These are phyloP conservation scores for Cynanchum wilfordii DNA, from an alignment of 257 asterid genomes.

Conservation along the genomic window DNA sequence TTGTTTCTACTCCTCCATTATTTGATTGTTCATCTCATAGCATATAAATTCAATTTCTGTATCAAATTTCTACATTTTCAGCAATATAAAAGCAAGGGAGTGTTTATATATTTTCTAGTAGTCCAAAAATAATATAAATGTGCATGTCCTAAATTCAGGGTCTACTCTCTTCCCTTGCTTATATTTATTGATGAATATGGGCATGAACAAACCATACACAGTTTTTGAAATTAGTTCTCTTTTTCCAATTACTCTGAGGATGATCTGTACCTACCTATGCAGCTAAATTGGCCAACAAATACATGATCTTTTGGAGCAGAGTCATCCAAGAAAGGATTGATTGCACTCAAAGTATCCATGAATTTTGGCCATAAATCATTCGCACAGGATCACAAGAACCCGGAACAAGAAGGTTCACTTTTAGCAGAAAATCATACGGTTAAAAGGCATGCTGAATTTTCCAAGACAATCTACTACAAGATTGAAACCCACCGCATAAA, in stretches of 20 bases:
- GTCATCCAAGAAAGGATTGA: constrained; percentile 80
- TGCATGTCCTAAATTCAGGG: not conserved
- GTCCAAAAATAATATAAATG: not conserved
- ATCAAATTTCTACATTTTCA: not conserved
- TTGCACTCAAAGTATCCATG: constrained; percentile 92
- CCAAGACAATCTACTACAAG: constrained; percentile 4
- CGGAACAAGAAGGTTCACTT: constrained; percentile 30
- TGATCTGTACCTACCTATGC: constrained; percentile 64
- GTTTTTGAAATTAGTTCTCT: not conserved
- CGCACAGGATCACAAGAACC: constrained; percentile 97
- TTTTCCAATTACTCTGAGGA: not conserved
- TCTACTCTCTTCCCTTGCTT: not conserved
- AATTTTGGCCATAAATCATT: constrained; percentile 85
- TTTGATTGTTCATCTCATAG: no score
- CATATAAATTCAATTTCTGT: not conserved
- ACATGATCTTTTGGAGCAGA: constrained; percentile 70
- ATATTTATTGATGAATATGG: not conserved
- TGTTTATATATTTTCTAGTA: not conserved
- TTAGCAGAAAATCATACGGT: constrained; percentile 12
- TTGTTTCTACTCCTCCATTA: no score
- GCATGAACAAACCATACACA: not conserved
- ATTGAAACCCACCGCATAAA: constrained; percentile 64
- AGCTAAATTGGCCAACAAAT: constrained; percentile 97
- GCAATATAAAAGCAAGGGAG: not conserved
- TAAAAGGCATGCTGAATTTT: not conserved